Percentiles rank a stretch among this genome's conserved stretches.
phyloP scores from a whole-genome alignment of 2,329 filamentous ascomycete species.

The Hirsutella rhossiliensis region DNA sequence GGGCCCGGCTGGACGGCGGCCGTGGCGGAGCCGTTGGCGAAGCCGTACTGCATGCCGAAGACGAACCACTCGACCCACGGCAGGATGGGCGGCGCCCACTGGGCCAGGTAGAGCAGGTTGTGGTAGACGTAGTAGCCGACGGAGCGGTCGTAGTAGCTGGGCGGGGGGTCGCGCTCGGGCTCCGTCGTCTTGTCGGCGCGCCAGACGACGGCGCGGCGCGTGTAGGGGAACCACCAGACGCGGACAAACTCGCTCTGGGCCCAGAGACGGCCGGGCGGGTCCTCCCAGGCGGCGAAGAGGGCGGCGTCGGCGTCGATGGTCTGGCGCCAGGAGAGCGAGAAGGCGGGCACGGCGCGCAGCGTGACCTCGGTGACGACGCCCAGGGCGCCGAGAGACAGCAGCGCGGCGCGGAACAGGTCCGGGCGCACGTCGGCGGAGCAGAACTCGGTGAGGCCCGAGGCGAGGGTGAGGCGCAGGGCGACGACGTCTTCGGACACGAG shows the following conservation, averaged over 20 bases:
- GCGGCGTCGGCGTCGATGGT: conserved; percentile 57
- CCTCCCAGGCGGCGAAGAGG: conserved; percentile 61
- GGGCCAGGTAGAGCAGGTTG: conserved; percentile 70
- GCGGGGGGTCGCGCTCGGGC: conserved; percentile 41
- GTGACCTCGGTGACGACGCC: conserved; percentile 88
- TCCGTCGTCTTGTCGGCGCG: conserved; percentile 66
- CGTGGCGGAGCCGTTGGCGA: conserved; percentile 55
- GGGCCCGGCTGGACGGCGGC: conserved; percentile 71
- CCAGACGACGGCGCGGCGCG: conserved; percentile 80
- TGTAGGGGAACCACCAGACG: conserved; percentile 97
- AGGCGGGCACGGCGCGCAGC: conserved; percentile 66
- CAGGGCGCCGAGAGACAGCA: conserved; percentile 78
- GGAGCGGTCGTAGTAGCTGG: conserved; percentile 68
- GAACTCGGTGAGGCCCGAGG: conserved; percentile 60
- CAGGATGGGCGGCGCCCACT: conserved; percentile 65
- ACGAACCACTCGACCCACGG: conserved; percentile 94
- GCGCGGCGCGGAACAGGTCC: conserved; percentile 76
- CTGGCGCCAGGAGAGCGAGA: conserved; percentile 81
- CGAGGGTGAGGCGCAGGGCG: conserved; percentile 66
- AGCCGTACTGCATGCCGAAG: conserved; percentile 95
- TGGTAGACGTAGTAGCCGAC: conserved; percentile 88
- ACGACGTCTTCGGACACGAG: conserved; percentile 70
- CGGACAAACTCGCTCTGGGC: conserved; percentile 76
- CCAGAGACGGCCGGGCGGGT: conserved; percentile 54
- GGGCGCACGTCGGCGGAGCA: conserved; percentile 60